Conservation (phyloP, 1,139 yeast species). For the Meyerozyma carpophila region DNA sequence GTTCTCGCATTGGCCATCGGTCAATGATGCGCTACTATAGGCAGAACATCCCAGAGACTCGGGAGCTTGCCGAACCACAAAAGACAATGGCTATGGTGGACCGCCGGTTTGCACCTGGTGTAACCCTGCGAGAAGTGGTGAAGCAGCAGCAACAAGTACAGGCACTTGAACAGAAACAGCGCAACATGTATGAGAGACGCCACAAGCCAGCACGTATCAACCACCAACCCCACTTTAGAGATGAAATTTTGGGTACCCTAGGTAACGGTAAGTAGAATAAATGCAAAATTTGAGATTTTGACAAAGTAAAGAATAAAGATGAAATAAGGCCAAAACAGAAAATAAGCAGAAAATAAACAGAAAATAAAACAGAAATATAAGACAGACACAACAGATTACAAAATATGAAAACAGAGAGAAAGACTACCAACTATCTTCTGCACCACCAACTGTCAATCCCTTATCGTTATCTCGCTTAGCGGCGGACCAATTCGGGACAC, state of each 20-base stretch:
- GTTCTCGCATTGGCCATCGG: constrained; percentile 45
- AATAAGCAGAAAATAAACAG: not conserved
- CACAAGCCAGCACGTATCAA: constrained; percentile 25
- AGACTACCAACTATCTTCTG: too few relatives aligned
- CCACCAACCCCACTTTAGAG: constrained; percentile 35
- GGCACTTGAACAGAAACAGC: constrained; percentile 19
- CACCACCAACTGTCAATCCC: too few relatives aligned
- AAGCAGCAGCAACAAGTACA: constrained; percentile 32
- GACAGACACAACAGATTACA: too few relatives aligned
- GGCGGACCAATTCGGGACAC: not conserved
- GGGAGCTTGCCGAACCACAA: constrained; percentile 21
- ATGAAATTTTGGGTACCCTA: constrained; percentile 27
- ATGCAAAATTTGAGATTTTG: not conserved
- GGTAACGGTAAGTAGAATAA: not conserved
- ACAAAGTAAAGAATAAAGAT: not conserved
- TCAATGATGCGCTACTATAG: constrained; percentile 40
- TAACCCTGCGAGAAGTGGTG: constrained; percentile 23
- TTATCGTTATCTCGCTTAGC: too few relatives aligned
- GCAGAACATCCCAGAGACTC: constrained; percentile 28
- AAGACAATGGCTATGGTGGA: constrained; percentile 37
- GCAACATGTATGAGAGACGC: constrained; percentile 21
- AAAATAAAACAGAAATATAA: not conserved
- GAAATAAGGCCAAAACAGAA: too few relatives aligned
- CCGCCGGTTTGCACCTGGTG: constrained; percentile 37
- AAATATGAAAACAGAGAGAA: too few relatives aligned